Percentiles rank a stretch among this genome's conserved stretches.
These are phyloP conservation scores for Terana coerulea DNA, from an alignment of 768 basidiomycete genomes.

Conservation along the genomic window DNA sequence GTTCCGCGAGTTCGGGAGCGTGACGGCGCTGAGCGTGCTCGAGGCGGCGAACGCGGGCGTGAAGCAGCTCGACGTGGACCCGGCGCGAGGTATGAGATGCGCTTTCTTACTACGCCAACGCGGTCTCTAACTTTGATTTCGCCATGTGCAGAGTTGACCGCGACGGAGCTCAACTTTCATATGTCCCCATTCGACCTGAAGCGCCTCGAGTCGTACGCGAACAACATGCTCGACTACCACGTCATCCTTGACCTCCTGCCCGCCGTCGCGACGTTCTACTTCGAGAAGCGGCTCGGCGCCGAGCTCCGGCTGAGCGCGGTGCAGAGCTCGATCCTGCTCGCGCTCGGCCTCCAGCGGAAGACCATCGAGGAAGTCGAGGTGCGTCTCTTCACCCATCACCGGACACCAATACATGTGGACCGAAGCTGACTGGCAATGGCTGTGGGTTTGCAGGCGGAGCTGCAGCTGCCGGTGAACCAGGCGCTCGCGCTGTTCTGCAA, in stretches of 20 bases:
- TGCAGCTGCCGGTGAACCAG: slow-evolving; percentile 83
- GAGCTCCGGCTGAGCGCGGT: slow-evolving; percentile 77
- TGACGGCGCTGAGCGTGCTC: slow-evolving; percentile 82
- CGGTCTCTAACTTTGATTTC: neutral
- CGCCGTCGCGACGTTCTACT: slow-evolving; percentile 75
- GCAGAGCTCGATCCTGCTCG: slow-evolving; percentile 87
- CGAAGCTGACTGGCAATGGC: neutral
- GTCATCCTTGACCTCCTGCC: slow-evolving; percentile 93
- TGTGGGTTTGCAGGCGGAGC: slow-evolving; percentile 52
- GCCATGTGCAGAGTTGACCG: slow-evolving; percentile 37
- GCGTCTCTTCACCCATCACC: slow-evolving; percentile 16
- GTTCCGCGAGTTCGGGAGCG: slow-evolving; percentile 90
- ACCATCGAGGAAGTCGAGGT: slow-evolving; percentile 87
- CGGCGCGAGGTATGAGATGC: slow-evolving; percentile 32
- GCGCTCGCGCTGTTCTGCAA: slow-evolving; percentile 89
- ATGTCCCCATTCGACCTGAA: slow-evolving; percentile 94
- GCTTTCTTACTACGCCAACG: neutral
- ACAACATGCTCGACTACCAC: slow-evolving; percentile 95
- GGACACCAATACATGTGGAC: neutral
- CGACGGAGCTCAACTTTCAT: slow-evolving; percentile 55
- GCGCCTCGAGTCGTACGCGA: slow-evolving; percentile 91
- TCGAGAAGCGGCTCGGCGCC: slow-evolving; percentile 65
- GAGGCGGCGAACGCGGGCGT: slow-evolving; percentile 74
- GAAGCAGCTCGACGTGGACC: slow-evolving; percentile 40
- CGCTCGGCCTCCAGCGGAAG: slow-evolving; percentile 87